Evolutionary conservation across 1,284 basidiomycete genomes (phyloP).

Genomic region (Apiotrichum mycotoxinovorans): DNA sequence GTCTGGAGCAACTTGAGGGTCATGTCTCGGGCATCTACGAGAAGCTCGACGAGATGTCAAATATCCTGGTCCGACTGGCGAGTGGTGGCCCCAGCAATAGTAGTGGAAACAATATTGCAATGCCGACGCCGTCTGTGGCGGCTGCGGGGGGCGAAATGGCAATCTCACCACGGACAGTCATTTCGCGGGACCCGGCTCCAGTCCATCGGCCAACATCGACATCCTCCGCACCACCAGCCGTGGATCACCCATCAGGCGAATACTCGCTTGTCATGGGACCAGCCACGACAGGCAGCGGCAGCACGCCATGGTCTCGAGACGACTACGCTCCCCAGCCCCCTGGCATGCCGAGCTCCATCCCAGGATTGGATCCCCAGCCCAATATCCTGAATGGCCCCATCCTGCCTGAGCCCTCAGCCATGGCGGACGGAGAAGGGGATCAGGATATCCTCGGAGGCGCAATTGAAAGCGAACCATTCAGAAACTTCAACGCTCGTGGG

Average conservation of each 20-base stretch:
- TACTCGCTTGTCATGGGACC: too few relatives aligned
- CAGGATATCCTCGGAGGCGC: too few relatives aligned
- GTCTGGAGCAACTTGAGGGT: conserved; percentile 12
- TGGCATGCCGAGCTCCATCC: too few relatives aligned
- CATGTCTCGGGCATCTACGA: conserved; percentile 19
- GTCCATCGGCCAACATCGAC: not conserved
- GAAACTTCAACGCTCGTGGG: too few relatives aligned
- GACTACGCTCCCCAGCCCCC: not conserved
- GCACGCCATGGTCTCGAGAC: not conserved
- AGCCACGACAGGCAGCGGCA: not conserved
- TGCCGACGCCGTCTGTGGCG: not conserved
- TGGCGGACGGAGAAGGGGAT: too few relatives aligned
- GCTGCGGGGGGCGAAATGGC: too few relatives aligned
- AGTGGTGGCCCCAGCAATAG: not conserved
- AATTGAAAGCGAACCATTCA: too few relatives aligned
- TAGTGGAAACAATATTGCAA: not conserved
- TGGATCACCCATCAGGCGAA: too few relatives aligned
- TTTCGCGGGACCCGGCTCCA: not conserved
- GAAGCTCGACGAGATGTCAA: conserved; percentile 18
- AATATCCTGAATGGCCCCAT: too few relatives aligned
- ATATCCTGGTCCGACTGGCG: conserved; percentile 1
- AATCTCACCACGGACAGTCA: not conserved
- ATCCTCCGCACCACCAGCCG: too few relatives aligned
- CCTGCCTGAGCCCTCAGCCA: too few relatives aligned
- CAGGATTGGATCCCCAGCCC: too few relatives aligned